A percentile compares a stretch with the other conserved stretches of the same genome.
Conservation (phyloP, 148 eudicot genomes). For the Chenopodium suecicum region DNA sequence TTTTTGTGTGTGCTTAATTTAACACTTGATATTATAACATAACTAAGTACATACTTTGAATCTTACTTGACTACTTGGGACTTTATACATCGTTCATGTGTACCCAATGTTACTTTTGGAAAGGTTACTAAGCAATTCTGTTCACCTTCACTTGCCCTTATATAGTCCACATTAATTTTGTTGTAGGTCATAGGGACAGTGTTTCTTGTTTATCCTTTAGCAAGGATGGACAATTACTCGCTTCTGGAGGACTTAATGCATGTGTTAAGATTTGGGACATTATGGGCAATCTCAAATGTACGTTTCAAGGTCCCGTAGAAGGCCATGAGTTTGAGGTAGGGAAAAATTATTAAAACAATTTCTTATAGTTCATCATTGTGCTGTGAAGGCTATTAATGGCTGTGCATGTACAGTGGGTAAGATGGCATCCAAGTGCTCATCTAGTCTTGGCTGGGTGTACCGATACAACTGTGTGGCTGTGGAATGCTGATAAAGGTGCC, state of each 20-base stretch:
- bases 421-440: not conserved
- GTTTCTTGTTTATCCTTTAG: slow-evolving; percentile 1
- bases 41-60: too few relatives aligned
- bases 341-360: too few relatives aligned
- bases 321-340: not conserved
- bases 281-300: not conserved
- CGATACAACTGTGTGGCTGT: not conserved
- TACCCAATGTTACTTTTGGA: too few relatives aligned
- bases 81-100: too few relatives aligned
- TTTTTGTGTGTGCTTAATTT: too few relatives aligned
- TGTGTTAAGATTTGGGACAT: slow-evolving; percentile 2
- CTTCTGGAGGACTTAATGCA: slow-evolving; percentile 9
- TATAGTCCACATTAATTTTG: too few relatives aligned
- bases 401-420: not conserved
- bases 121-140: too few relatives aligned
- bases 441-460: slow-evolving; percentile 1
- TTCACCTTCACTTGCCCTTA: too few relatives aligned
- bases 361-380: too few relatives aligned
- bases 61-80: too few relatives aligned
- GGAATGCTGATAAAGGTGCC: not conserved
- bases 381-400: too few relatives aligned
- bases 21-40: too few relatives aligned
- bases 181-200: not conserved
- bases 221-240: not conserved
- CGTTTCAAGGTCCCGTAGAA: not conserved